Conservation (phyloP, 345 rosid species). For the Excoecaria cochinchinensis region DNA sequence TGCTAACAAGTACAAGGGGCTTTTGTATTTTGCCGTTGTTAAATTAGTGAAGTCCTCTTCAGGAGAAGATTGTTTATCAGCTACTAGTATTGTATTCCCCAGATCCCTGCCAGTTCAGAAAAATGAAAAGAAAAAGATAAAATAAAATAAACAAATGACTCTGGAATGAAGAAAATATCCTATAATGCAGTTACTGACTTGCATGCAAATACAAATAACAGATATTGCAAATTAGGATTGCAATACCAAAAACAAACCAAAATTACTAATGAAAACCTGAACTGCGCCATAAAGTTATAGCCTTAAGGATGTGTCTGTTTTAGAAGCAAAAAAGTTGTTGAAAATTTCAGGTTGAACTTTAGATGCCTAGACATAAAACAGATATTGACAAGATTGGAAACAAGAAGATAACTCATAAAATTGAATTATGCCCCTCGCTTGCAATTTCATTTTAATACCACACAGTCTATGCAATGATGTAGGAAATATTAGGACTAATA, state of each 20-base stretch:
- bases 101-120: not conserved
- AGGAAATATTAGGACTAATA: not conserved
- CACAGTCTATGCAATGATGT: not conserved
- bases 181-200: too few relatives aligned
- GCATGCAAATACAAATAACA: not conserved
- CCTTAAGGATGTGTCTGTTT: not conserved
- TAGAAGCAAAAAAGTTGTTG: not conserved
- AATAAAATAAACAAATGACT: not conserved
- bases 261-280: not conserved
- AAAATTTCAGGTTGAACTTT: not conserved
- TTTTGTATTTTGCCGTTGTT: slow-evolving; percentile 17
- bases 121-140: not conserved
- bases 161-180: not conserved
- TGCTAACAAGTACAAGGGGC: not conserved
- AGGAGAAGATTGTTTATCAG: slow-evolving; percentile 2
- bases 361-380: not conserved
- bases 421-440: not conserved
- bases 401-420: not conserved
- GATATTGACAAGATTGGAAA: not conserved
- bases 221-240: not conserved
- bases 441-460: not conserved
- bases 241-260: not conserved
- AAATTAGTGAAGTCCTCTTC: slow-evolving; percentile 23
- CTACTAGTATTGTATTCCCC: too few relatives aligned
- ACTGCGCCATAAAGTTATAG: not conserved